Evolutionary conservation across 257 asterid genomes (phyloP).

Genomic region (Pogostemon cablin): DNA sequence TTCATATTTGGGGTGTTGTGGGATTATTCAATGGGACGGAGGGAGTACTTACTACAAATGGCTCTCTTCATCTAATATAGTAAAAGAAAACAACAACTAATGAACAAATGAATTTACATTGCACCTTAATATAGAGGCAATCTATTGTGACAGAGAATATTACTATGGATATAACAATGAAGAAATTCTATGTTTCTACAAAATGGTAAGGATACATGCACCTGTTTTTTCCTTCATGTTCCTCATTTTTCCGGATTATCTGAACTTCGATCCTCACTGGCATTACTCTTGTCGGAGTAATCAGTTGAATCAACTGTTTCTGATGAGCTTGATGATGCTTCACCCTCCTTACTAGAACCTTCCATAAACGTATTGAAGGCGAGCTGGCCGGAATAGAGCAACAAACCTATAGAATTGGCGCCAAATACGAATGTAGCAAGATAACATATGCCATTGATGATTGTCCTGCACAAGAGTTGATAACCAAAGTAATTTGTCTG

Average conservation of each 20-base stretch:
- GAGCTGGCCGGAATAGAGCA: constrained; percentile 83
- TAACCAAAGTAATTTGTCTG: constrained; percentile 17
- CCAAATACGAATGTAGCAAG: constrained; percentile 93
- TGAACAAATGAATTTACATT: constrained; percentile 21
- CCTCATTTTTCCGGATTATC: constrained; percentile 36
- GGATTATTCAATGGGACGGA: too few species aligned
- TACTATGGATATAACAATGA: background rate
- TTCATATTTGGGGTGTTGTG: too few species aligned
- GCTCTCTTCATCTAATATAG: constrained; percentile 2
- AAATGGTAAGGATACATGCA: constrained; percentile 26
- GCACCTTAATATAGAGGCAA: constrained; percentile 1
- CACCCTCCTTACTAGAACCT: constrained; percentile 42
- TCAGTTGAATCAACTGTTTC: constrained; percentile 35
- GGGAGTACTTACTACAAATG: background rate
- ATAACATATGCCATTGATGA: constrained; percentile 84
- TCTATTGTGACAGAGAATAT: constrained; percentile 4
- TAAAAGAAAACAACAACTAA: background rate
- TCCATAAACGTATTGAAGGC: constrained; percentile 68
- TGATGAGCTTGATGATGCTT: constrained; percentile 40
- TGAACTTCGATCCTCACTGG: constrained; percentile 46
- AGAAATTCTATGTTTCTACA: constrained; percentile 15
- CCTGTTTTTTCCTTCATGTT: constrained; percentile 17
- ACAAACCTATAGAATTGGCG: constrained; percentile 69
- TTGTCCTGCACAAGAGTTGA: constrained; percentile 59
- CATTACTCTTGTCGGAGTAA: constrained; percentile 37